Percentiles rank a stretch among this genome's conserved stretches.
These are phyloP conservation scores for Colletotrichum eleusines DNA, from an alignment of 2,329 filamentous ascomycete species.

Conservation along the genomic window DNA sequence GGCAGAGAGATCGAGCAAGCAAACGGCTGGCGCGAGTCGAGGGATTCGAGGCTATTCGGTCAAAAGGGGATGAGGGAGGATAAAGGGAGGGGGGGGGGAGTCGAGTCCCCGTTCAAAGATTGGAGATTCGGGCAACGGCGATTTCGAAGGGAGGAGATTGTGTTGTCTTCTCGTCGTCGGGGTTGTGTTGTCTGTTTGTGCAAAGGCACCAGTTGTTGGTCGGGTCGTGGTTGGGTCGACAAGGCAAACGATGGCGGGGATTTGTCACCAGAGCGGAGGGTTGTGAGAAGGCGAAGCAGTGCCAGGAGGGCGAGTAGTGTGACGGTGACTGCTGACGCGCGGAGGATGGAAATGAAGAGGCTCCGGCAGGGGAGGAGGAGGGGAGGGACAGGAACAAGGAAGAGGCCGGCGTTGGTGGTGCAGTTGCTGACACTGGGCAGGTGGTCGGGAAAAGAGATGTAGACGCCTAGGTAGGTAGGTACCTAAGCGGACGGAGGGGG, in stretches of 20 bases:
- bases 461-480: not conserved
- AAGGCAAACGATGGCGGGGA: slow-evolving; percentile 19
- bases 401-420: slow-evolving; percentile 1
- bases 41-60: slow-evolving; percentile 29
- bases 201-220: not conserved
- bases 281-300: slow-evolving; percentile 22
- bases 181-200: slow-evolving; percentile 15
- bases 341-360: slow-evolving; percentile 39
- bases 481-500: not conserved
- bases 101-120: slow-evolving; percentile 31
- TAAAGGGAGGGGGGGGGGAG: slow-evolving; percentile 29
- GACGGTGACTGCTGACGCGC: slow-evolving; percentile 36
- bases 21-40: slow-evolving; percentile 27
- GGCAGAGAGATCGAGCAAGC: not conserved
- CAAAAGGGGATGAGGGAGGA: not conserved
- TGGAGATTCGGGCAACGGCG: not conserved
- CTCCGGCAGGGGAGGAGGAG: slow-evolving; percentile 30
- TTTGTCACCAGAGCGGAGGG: slow-evolving; percentile 37
- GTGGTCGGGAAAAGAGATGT: not conserved
- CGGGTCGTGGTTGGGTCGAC: slow-evolving; percentile 17
- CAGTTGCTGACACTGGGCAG: slow-evolving; percentile 9
- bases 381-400: slow-evolving; percentile 10
- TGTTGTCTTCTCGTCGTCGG: not conserved
- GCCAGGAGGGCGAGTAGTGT: slow-evolving; percentile 28
- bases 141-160: not conserved